Evolutionary conservation across 2,329 filamentous ascomycete genomes (phyloP).

Genomic region (Trichoderma sp.): DNA sequence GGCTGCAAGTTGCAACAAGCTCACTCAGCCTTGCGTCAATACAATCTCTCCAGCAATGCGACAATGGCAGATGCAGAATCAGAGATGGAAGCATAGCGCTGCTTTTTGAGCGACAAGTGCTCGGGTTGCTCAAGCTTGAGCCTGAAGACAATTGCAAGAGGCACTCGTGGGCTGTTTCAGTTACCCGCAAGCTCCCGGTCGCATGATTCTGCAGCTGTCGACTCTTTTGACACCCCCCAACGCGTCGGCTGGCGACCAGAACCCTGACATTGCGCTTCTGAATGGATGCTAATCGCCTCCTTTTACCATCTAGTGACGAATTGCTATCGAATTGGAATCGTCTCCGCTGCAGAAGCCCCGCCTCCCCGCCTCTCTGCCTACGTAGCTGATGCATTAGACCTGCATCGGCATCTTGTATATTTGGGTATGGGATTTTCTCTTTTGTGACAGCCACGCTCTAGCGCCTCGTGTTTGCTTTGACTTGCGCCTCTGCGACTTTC

Average conservation of each 20-base stretch:
- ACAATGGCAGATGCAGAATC: background rate
- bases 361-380: conserved; percentile 15
- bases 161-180: background rate
- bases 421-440: background rate
- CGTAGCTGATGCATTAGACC: conserved; percentile 18
- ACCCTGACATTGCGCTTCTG: conserved; percentile 10
- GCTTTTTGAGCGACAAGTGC: background rate
- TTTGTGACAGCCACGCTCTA: background rate
- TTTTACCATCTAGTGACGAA: conserved; percentile 10
- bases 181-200: background rate
- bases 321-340: conserved; percentile 18
- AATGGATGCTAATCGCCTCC: conserved; percentile 17
- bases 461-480: conserved; percentile 4
- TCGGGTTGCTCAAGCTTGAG: background rate
- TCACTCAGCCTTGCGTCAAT: background rate
- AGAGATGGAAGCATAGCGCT: background rate
- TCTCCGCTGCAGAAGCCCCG: conserved; percentile 18
- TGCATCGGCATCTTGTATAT: conserved; percentile 9
- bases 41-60: background rate
- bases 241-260: conserved; percentile 2
- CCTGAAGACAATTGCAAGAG: background rate
- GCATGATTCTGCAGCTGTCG: background rate
- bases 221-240: background rate
- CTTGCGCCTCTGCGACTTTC: background rate
- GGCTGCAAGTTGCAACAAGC: background rate